Conservation (phyloP, 768 basidiomycete species). For the Gloeophyllum trabeum region DNA sequence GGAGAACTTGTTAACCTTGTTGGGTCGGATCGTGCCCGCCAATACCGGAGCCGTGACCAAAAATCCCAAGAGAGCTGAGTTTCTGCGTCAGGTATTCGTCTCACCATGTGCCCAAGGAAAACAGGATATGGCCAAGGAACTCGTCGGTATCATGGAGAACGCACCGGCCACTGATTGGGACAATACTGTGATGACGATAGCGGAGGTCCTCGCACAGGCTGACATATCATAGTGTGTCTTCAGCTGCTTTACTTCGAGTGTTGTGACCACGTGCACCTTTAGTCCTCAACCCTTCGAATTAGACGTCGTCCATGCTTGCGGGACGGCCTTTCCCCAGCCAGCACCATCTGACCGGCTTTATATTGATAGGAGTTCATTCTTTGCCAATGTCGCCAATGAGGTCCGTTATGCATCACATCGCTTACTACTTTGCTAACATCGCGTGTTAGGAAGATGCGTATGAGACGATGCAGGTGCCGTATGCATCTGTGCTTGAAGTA, state of each 20-base stretch:
- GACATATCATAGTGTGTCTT: constrained; percentile 37
- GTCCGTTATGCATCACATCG: too few relatives aligned
- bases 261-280: too few relatives aligned
- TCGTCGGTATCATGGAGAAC: constrained; percentile 29
- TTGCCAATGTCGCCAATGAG: constrained; percentile 34
- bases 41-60: constrained; percentile 23
- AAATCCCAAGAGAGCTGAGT: constrained; percentile 26
- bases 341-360: constrained; percentile 34
- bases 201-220: constrained; percentile 31
- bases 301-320: constrained; percentile 26
- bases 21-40: constrained; percentile 44
- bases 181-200: constrained; percentile 32
- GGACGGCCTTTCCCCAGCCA: constrained; percentile 19
- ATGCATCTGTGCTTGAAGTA: constrained; percentile 3
- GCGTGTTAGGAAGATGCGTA: constrained; percentile 19
- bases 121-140: constrained; percentile 23
- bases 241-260: too few relatives aligned
- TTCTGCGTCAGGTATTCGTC: constrained; percentile 39
- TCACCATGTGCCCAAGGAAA: constrained; percentile 18
- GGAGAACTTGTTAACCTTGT: constrained; percentile 44
- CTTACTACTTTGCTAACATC: too few relatives aligned
- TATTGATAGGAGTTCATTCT: constrained; percentile 36
- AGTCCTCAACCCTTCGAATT: constrained; percentile 55
- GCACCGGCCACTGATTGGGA: constrained; percentile 41
- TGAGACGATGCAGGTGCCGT: constrained; percentile 1